Percentiles rank a stretch among this genome's conserved stretches.
phyloP scores from a whole-genome alignment of 352 stramenopile genomes.

The Phytophthora hibernalis region DNA sequence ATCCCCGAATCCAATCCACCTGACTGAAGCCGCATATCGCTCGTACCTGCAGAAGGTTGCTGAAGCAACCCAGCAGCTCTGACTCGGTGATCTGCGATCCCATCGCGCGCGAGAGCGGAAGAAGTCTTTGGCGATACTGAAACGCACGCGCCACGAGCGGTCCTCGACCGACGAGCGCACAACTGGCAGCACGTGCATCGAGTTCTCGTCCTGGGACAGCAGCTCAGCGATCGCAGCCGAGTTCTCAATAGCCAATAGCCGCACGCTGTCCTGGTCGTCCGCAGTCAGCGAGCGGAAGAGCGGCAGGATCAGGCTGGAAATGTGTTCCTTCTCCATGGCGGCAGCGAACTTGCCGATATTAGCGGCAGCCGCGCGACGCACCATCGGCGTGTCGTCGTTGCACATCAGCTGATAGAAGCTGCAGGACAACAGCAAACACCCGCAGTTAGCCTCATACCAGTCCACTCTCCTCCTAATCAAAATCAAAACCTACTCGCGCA shows the following conservation, averaged over 20 bases:
- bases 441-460: constrained; percentile 7
- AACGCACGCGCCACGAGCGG: constrained; percentile 93
- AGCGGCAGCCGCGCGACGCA: constrained; percentile 76
- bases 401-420: constrained; percentile 84
- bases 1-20: not conserved
- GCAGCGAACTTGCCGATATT: constrained; percentile 87
- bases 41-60: constrained; percentile 87
- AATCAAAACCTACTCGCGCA: constrained; percentile 81
- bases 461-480: not conserved
- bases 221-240: constrained; percentile 79
- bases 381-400: constrained; percentile 90
- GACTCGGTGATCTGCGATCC: constrained; percentile 82
- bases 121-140: constrained; percentile 95
- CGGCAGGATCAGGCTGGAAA: constrained; percentile 72
- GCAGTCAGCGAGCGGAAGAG: constrained; percentile 90
- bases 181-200: constrained; percentile 74
- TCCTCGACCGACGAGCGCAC: constrained; percentile 83
- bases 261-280: constrained; percentile 96
- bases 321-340: constrained; percentile 79
- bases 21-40: not conserved
- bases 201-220: constrained; percentile 81
- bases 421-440: constrained; percentile 14
- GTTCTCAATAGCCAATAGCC: constrained; percentile 92
- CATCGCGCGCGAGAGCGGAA: constrained; percentile 86
- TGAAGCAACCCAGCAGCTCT: constrained; percentile 92